Evolutionary conservation across 1,139 yeast genomes (phyloP).

Genomic region (Blastobotrys proliferans): DNA sequence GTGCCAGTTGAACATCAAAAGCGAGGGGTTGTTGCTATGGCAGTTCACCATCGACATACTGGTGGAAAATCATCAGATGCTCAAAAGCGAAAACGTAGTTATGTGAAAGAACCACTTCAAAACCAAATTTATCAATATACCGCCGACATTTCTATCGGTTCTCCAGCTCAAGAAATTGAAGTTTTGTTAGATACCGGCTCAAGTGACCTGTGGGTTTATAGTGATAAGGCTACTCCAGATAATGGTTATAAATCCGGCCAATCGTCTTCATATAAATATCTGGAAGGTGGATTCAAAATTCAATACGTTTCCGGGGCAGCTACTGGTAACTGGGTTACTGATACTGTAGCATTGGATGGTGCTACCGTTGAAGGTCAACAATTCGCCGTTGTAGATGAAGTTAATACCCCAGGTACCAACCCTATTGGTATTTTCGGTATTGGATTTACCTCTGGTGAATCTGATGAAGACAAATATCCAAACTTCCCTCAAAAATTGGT

Average conservation of each 20-base stretch:
- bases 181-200: constrained; percentile 47
- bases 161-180: constrained; percentile 48
- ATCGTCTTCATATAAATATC: constrained; percentile 12
- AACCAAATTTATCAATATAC: constrained; percentile 38
- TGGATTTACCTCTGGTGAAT: constrained; percentile 13
- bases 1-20: constrained; percentile 4
- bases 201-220: constrained; percentile 43
- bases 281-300: constrained; percentile 20
- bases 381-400: constrained; percentile 13
- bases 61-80: background rate
- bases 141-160: constrained; percentile 48
- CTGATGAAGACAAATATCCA: constrained; percentile 18
- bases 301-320: constrained; percentile 28
- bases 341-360: constrained; percentile 39
- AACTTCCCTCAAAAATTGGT: constrained; percentile 48
- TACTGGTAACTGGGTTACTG: constrained; percentile 49
- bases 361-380: constrained; percentile 9
- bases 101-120: constrained; percentile 10
- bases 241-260: constrained; percentile 8
- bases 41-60: constrained; percentile 4
- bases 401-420: constrained; percentile 10
- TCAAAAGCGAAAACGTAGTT: constrained; percentile 4
- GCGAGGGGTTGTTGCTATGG: constrained; percentile 7
- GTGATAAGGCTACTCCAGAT: constrained; percentile 19
- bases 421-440: constrained; percentile 16